Evolutionary conservation across 2,329 filamentous ascomycete genomes (phyloP), one percentile per base, ranked within the genome.

Genomic region (Verticillium tricorpus): DNA sequence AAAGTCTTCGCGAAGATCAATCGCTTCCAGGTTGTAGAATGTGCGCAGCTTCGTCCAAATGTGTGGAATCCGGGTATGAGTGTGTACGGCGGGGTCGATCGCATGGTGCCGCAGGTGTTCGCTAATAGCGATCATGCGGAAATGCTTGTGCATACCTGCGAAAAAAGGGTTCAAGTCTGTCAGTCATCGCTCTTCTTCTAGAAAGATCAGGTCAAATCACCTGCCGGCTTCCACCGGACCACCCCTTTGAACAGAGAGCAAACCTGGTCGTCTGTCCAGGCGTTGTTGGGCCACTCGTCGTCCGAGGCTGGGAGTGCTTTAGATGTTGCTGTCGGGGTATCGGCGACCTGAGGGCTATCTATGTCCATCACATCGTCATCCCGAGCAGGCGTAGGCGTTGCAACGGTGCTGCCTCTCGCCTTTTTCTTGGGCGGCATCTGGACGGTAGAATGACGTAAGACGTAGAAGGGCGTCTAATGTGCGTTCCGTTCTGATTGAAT

Each of bases 261-360:
- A 67, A 96, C 90, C 75, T 99, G 95, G 71, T 97, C 94, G 70
- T 97, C 93, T 4, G 93, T 97, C 95, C 95, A 99, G 31, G 89
- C 85, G 66, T 94, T 91, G 61, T 86, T 85, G 76, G 74, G 67
- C 74, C 68, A 64, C 9, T 62, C 62, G 5, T 60, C 57, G 54
- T 77, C 75, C 32, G 77, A 66, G 63, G 73, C 64, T 57, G 75
- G 67, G 64, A 75, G 74, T 68, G 83, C 71, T 56, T 73, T 77
- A 64, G 73, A 77, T 76, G 68, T 25, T 37, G 64, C 78, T 5
- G 75, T 75, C 9, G 77, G 73, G 3, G 81, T 78, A 73, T 87
- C 80, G 79, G 86, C 70, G 71, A 80, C 67, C 70, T 82, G 75
- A 1, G 84, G 83, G 5, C 82, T 83, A 72, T 85, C 85, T 65